Conservation (phyloP, 2,329 filamentous ascomycete species). For the Trichophyton verrucosum region DNA sequence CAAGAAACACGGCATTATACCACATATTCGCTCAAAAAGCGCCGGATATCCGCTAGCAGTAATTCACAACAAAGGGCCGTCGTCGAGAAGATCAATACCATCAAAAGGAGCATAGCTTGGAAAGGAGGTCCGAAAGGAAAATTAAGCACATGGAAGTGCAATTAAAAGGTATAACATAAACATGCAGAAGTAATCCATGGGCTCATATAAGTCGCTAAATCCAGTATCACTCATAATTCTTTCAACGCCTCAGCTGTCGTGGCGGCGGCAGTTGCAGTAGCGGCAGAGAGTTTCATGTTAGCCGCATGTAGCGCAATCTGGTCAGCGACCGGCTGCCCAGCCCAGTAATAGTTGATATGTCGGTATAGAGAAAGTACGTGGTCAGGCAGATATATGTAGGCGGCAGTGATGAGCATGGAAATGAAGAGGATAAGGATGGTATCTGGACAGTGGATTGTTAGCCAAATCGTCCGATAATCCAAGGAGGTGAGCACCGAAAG, state of each 20-base stretch:
- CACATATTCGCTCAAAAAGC: background rate
- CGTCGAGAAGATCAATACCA: background rate
- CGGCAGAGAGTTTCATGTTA: conserved; percentile 11
- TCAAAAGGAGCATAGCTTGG: background rate
- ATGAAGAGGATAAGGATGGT: conserved; percentile 83
- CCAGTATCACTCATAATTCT: conserved; percentile 10
- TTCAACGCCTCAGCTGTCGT: background rate
- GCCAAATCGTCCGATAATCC: background rate
- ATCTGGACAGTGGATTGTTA: conserved; percentile 43
- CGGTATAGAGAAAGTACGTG: conserved; percentile 72
- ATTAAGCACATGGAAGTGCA: background rate
- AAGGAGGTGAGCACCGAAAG: background rate
- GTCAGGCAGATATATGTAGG: conserved; percentile 83
- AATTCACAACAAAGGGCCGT: background rate
- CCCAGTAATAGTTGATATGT: conserved; percentile 89
- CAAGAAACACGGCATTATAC: background rate
- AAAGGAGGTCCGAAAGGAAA: background rate
- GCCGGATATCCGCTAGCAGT: background rate
- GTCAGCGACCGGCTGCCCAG: conserved; percentile 50
- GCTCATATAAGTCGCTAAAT: background rate
- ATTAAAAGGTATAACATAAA: background rate
- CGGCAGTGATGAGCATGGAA: conserved; percentile 73
- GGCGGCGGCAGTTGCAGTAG: conserved; percentile 10
- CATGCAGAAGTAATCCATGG: background rate
- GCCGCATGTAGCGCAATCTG: conserved; percentile 13